Base-by-base conservation (phyloP, 495 filamentous ascomycete genomes). In the Margaritispora aquatica region DNA sequence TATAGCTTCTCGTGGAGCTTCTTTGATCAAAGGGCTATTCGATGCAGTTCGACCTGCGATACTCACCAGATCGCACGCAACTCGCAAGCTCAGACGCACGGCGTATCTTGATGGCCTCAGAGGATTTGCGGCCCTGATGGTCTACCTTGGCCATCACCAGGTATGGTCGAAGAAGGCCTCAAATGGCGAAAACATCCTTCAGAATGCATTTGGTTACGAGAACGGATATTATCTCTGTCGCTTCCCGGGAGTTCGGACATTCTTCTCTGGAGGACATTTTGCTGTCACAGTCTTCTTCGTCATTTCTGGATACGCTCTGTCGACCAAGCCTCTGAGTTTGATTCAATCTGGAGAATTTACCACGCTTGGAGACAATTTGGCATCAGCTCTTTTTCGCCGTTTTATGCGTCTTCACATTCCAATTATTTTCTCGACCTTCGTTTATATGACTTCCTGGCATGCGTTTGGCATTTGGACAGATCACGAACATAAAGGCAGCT, bases 211-310 rank as follows among this genome's bases (percentile, higher is more conserved):
- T 51, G 49, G 60, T 15, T 64, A 62, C 26, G 58, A 77, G 20
- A 63, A 56, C 0, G 53, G 55, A 0, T 67, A 68, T 36, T 73
- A 73, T 53, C 54, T 86, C 50, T 75, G 83, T 53, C 84, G 87
- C 65, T 69, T 88, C 10, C 85, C 85, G 2, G 75, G 83, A 55
- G 29, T 88, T 1, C 79, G 85, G 27, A 70, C 86, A 57, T 66
- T 87, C 19, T 74, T 84, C 47, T 21, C 74, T 24, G 81, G 80
- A 2, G 85, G 84, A 23, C 80, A 81, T 55, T 81, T 85, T 57
- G 86, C 51, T 19, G 85, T 89, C 7, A 76, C 82, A 60, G 78
- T 87, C 46, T 88, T 88, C 75, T 88, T 87, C 70, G 81, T 88
- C 52, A 82, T 88, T 47, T 88, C 85, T 5, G 85, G 85, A 59